Evolutionary conservation across 305 asterid genomes (phyloP).

Genomic region (Fraxinus nigra): DNA sequence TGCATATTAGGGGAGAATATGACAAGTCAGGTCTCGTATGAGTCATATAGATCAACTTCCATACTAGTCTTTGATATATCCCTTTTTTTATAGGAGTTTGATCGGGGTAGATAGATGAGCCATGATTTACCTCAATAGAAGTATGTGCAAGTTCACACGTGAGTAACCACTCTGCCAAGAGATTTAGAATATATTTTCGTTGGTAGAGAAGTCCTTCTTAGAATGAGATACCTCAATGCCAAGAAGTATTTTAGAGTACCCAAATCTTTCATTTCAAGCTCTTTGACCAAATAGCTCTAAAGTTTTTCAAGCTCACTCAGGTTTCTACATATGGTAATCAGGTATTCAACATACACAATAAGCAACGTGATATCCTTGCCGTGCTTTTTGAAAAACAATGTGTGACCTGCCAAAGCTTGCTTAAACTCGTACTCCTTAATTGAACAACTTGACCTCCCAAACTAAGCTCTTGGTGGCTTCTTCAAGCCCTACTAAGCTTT

Average conservation of each 20-base stretch:
- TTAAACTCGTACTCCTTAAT: not conserved
- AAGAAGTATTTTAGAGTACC: too few species aligned
- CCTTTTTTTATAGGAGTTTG: not conserved
- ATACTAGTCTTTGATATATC: not conserved
- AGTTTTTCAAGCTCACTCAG: not conserved
- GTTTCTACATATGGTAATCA: not conserved
- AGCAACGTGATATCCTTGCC: conserved; percentile 1
- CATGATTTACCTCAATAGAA: not conserved
- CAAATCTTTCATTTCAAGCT: too few species aligned
- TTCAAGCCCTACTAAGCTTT: not conserved
- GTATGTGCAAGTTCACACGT: not conserved
- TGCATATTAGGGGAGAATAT: too few species aligned
- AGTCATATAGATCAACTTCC: not conserved
- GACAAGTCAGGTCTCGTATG: not conserved
- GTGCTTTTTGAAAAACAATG: not conserved
- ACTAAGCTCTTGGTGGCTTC: not conserved
- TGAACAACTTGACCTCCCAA: not conserved
- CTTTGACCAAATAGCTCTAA: not conserved
- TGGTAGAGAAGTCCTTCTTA: not conserved
- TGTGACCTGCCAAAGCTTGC: not conserved
- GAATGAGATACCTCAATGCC: not conserved
- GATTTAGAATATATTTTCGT: not conserved
- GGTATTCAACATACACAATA: not conserved
- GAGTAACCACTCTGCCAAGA: not conserved
- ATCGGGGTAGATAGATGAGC: not conserved